Conservation (phyloP, 148 eudicot species). For the Vaccinium darrowii region DNA sequence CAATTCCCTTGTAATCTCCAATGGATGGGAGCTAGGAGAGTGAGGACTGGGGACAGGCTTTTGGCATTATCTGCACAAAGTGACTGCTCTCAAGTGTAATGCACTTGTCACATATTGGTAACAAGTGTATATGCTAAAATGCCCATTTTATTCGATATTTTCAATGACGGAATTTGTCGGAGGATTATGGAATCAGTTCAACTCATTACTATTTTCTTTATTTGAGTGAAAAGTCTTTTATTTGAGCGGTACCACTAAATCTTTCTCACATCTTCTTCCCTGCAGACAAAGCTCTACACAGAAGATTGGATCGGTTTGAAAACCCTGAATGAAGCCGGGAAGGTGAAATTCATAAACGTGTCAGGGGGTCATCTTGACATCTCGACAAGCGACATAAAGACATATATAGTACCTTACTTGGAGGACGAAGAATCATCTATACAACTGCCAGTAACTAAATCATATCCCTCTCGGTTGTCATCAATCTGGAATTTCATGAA, state of each 20-base stretch:
- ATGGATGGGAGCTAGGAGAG: neutral
- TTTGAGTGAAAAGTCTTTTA: neutral
- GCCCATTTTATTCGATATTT: neutral
- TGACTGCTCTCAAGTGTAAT: neutral
- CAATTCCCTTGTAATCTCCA: neutral
- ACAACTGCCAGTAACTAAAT: neutral
- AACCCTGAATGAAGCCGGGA: slow-evolving; percentile 56
- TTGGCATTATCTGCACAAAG: no score
- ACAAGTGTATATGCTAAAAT: neutral
- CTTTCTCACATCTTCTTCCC: neutral
- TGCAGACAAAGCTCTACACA: slow-evolving; percentile 53
- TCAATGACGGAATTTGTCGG: neutral
- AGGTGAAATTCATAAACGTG: slow-evolving; percentile 41
- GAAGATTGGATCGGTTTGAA: slow-evolving; percentile 71
- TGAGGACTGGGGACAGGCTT: neutral
- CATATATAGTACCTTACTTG: slow-evolving; percentile 42
- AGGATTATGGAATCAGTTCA: neutral
- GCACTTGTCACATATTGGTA: neutral
- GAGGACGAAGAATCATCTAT: slow-evolving; percentile 13
- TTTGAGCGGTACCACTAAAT: neutral
- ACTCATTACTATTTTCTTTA: neutral
- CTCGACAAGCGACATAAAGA: slow-evolving; percentile 27
- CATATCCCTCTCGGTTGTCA: neutral
- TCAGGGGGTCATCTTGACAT: slow-evolving; percentile 42
- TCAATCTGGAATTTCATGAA: neutral